Conservation (phyloP, 192 early-diverging fungal genomes). For the Dimargaris cristalligena region DNA sequence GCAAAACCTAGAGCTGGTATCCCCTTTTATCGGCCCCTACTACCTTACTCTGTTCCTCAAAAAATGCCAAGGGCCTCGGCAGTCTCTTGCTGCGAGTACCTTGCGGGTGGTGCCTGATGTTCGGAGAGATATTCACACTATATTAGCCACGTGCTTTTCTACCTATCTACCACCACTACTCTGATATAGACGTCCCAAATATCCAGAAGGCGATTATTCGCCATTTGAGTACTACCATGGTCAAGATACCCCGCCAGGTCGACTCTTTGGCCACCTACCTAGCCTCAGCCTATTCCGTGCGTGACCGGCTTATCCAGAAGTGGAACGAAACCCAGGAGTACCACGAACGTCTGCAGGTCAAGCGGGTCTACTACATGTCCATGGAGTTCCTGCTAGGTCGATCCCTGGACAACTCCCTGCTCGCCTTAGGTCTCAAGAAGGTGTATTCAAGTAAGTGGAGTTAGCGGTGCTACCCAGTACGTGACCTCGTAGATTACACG, state of each 20-base stretch:
- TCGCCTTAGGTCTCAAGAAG: conserved; percentile 72
- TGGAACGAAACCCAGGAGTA: conserved; percentile 93
- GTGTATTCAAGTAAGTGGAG: conserved; percentile 45
- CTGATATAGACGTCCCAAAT: conserved; percentile 35
- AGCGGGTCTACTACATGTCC: conserved; percentile 95
- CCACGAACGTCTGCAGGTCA: conserved; percentile 52
- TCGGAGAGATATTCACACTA: no score
- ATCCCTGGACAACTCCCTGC: conserved; percentile 91
- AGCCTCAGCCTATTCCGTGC: conserved; percentile 77
- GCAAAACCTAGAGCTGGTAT: no score
- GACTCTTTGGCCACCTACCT: conserved; percentile 88
- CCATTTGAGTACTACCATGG: conserved; percentile 80
- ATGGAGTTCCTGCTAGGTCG: conserved; percentile 94
- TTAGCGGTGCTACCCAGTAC: no score
- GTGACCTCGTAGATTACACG: no score
- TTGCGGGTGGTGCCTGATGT: no score
- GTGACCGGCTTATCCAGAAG: conserved; percentile 77
- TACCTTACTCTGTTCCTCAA: no score
- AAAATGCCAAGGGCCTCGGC: no score
- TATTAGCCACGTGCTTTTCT: no score
- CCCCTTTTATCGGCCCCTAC: no score
- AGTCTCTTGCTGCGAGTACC: no score
- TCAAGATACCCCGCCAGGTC: conserved; percentile 76
- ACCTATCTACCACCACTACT: no score
- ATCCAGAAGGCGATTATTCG: conserved; percentile 77